Conservation (phyloP, 306 rosid species). For the Cucurbita pepo region DNA sequence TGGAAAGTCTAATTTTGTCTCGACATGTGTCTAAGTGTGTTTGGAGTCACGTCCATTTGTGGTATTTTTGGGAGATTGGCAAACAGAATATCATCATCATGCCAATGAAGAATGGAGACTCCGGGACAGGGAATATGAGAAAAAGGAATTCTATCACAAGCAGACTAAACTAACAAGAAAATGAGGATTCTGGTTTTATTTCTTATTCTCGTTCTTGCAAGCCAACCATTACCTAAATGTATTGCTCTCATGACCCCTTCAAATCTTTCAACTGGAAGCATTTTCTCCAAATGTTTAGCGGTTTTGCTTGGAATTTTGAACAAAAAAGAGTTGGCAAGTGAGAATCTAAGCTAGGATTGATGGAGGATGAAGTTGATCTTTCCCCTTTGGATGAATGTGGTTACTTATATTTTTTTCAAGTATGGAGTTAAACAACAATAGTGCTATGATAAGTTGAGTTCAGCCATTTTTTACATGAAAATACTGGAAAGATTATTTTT, state of each 20-base stretch:
- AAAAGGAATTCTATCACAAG: not conserved
- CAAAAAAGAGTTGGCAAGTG: not conserved
- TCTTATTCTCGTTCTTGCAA: not conserved
- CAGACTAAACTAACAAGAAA: not conserved
- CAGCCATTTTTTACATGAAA: not conserved
- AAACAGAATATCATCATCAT: not conserved
- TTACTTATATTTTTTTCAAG: not conserved
- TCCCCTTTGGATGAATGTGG: not conserved
- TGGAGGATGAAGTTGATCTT: not conserved
- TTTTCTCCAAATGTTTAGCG: not conserved
- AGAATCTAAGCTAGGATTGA: not conserved
- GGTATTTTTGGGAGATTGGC: not conserved
- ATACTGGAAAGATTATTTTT: not conserved
- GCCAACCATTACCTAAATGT: not conserved
- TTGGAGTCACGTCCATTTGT: not conserved
- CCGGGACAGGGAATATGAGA: not conserved
- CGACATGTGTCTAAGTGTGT: not conserved
- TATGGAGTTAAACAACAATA: not conserved
- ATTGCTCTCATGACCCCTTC: not conserved
- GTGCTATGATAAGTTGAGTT: not conserved
- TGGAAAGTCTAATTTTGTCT: not conserved
- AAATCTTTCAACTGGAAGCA: not conserved
- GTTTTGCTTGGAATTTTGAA: not conserved
- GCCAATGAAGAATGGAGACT: not conserved
- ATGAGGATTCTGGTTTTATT: not conserved